Conservation (phyloP, 106 monocot genomes). For the Narthecium ossifragum region DNA sequence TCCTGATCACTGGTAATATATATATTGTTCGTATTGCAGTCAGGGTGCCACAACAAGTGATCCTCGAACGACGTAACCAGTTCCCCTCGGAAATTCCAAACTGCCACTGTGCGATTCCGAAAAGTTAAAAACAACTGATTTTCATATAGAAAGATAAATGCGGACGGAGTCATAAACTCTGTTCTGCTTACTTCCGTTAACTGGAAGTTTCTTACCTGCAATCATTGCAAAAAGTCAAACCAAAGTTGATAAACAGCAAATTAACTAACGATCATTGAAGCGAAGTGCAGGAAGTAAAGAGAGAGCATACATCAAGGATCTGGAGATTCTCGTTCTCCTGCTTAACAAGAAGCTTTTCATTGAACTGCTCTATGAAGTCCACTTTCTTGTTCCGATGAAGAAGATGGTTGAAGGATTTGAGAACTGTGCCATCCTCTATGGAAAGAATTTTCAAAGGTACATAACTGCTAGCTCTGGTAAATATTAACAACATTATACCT, state of each 20-base stretch:
- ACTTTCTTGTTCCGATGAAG: constrained; percentile 71
- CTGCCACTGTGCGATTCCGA: constrained; percentile 66
- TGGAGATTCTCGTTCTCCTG: constrained; percentile 83
- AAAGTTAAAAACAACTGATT: constrained; percentile 82
- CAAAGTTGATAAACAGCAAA: constrained; percentile 1
- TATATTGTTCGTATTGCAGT: constrained; percentile 86
- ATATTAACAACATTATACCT: constrained; percentile 84
- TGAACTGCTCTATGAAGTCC: constrained; percentile 84
- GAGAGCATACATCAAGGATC: constrained; percentile 67
- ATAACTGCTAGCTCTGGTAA: constrained; percentile 41
- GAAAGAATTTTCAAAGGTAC: constrained; percentile 77
- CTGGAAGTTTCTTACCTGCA: constrained; percentile 51
- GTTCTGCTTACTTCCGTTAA: constrained; percentile 70
- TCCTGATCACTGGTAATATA: constrained; percentile 81
- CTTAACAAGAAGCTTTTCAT: constrained; percentile 89
- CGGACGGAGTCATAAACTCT: constrained; percentile 82
- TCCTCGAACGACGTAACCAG: constrained; percentile 84
- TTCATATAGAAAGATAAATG: constrained; percentile 83
- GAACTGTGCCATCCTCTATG: constrained; percentile 74
- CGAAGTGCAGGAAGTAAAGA: not conserved
- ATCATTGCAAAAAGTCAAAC: not conserved
- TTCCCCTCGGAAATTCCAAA: constrained; percentile 84
- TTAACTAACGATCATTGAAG: not conserved
- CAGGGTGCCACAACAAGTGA: constrained; percentile 82
- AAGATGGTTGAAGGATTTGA: constrained; percentile 75